phyloP scores from a whole-genome alignment of 1,284 basidiomycete species.

The Dichomitus squalens region DNA sequence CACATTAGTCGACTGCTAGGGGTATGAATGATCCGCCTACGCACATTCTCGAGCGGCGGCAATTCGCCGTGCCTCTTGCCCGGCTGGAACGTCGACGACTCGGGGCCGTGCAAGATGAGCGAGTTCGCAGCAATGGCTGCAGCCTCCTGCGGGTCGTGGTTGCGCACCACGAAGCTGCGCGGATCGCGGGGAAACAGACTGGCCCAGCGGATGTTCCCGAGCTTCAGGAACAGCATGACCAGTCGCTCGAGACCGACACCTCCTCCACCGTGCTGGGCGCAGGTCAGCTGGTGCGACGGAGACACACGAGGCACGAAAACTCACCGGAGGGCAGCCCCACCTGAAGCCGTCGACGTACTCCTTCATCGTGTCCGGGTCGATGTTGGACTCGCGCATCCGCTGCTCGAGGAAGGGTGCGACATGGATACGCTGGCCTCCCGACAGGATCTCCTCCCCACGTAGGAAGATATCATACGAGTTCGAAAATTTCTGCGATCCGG shows the following conservation, averaged over 20 bases:
- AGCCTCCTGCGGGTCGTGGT: constrained; percentile 32
- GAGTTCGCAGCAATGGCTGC: constrained; percentile 29
- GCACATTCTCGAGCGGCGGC: constrained; percentile 37
- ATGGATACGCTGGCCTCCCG: constrained; percentile 72
- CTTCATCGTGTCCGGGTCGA: constrained; percentile 56
- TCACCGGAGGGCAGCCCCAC: constrained; percentile 61
- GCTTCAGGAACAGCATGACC: constrained; percentile 64
- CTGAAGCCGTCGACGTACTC: constrained; percentile 70
- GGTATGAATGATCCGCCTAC: constrained; percentile 5
- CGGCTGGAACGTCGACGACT: constrained; percentile 31
- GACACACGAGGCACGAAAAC: constrained; percentile 4
- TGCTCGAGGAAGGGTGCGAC: constrained; percentile 58
- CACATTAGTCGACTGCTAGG: neutral
- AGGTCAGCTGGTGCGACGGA: neutral
- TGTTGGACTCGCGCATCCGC: constrained; percentile 54
- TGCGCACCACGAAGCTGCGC: constrained; percentile 41
- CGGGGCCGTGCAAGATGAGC: constrained; percentile 35
- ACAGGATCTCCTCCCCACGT: constrained; percentile 74
- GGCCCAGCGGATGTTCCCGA: constrained; percentile 67
- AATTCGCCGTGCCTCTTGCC: constrained; percentile 32
- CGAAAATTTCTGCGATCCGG: constrained; percentile 41
- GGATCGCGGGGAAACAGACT: constrained; percentile 69
- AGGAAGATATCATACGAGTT: constrained; percentile 81
- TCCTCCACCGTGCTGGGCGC: constrained; percentile 32
- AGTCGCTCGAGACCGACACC: constrained; percentile 60